These are phyloP conservation scores for Hymenoscyphus albidus DNA, from an alignment of 2,329 filamentous ascomycete species.

Conservation along the genomic window DNA sequence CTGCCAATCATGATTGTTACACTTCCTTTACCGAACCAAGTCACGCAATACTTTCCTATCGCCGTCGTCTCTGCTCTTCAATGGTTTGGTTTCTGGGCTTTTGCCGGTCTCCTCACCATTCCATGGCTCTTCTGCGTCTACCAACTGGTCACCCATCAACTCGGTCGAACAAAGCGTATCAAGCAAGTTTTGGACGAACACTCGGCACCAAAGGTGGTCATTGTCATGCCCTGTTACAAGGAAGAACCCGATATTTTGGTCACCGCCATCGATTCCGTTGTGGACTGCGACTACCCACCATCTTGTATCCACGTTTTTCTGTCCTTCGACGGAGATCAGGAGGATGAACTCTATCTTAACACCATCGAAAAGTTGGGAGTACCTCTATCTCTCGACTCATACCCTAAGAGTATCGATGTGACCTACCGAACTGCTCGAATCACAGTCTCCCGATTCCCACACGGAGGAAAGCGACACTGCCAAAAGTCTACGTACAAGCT, in stretches of 20 bases:
- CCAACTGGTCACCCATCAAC: conserved; percentile 79
- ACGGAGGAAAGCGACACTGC: conserved; percentile 90
- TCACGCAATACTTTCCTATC: conserved; percentile 69
- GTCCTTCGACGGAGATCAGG: conserved; percentile 87
- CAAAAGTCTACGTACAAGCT: conserved; percentile 91
- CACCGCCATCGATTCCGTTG: conserved; percentile 84
- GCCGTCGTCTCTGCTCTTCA: conserved; percentile 70
- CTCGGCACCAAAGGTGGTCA: conserved; percentile 87
- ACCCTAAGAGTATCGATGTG: conserved; percentile 88
- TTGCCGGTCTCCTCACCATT: conserved; percentile 76
- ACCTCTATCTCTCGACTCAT: conserved; percentile 68
- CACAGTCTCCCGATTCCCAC: conserved; percentile 86
- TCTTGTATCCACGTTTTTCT: conserved; percentile 92
- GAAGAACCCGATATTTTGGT: conserved; percentile 82
- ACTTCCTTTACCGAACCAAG: conserved; percentile 69
- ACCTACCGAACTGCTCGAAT: conserved; percentile 77
- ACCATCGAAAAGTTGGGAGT: conserved; percentile 84
- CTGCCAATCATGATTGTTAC: conserved; percentile 93
- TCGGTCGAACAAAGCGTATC: conserved; percentile 77
- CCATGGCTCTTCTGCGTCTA: conserved; percentile 95
- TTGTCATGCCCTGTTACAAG: conserved; percentile 96
- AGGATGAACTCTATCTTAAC: conserved; percentile 84
- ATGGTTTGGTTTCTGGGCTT: conserved; percentile 95
- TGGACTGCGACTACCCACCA: conserved; percentile 89
- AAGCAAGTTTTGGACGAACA: conserved; percentile 80